Percentiles rank a stretch among this genome's conserved stretches.
Evolutionary conservation across 371 early-diverging fungal species (phyloP).

Genomic region (Circinella minor): DNA sequence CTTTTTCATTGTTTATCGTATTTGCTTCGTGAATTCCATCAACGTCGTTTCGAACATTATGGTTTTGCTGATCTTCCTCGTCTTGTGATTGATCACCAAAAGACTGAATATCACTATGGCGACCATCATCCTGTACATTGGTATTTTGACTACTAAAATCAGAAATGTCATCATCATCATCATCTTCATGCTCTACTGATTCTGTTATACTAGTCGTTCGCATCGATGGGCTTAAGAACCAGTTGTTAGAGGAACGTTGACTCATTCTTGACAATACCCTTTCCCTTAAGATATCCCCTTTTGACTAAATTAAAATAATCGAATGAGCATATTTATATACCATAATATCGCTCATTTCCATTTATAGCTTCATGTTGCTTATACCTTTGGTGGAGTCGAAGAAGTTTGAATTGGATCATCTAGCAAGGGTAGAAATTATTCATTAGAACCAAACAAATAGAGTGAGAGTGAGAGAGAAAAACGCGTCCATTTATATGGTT

Average conservation of each 20-base stretch:
- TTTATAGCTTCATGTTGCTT: too few species aligned
- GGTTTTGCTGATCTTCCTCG: not conserved
- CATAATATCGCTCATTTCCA: too few species aligned
- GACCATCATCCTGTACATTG: not conserved
- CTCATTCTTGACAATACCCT: not conserved
- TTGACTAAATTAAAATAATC: not conserved
- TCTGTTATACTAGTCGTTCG: too few species aligned
- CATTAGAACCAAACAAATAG: too few species aligned
- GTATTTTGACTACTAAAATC: not conserved
- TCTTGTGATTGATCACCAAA: slow-evolving; percentile 8
- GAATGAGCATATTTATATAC: not conserved
- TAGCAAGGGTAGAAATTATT: too few species aligned
- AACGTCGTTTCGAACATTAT: not conserved
- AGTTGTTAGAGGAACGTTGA: not conserved
- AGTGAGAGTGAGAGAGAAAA: too few species aligned
- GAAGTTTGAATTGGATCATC: too few species aligned
- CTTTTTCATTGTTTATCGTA: too few species aligned
- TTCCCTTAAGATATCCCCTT: not conserved
- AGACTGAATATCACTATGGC: not conserved
- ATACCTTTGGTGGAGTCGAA: too few species aligned
- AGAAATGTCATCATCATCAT: not conserved
- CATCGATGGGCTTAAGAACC: too few species aligned
- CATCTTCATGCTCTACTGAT: too few species aligned
- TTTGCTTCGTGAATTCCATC: not conserved
- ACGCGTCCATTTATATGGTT: too few species aligned